These are phyloP conservation scores for Roridomyces roridus DNA, from an alignment of 768 basidiomycete genomes.

Conservation along the genomic window DNA sequence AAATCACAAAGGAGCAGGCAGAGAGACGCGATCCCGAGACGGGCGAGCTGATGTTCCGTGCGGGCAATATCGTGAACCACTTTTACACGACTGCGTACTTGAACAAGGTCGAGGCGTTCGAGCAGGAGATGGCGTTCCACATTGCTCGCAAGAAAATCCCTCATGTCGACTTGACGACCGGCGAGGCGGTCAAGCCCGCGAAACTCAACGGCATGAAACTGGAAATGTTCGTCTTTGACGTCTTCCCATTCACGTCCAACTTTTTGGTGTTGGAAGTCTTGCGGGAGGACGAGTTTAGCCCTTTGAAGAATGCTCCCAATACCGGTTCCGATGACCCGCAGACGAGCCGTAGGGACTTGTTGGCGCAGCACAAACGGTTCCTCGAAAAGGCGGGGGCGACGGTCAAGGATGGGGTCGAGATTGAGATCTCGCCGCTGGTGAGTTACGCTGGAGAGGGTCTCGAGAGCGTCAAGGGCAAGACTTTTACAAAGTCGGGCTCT, in stretches of 20 bases:
- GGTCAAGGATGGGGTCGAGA: constrained; percentile 76
- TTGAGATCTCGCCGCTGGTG: constrained; percentile 89
- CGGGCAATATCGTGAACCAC: constrained; percentile 98
- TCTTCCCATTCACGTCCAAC: constrained; percentile 87
- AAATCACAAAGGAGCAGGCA: constrained; percentile 88
- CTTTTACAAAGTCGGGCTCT: constrained; percentile 75
- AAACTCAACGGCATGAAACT: constrained; percentile 99
- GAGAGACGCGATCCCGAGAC: constrained; percentile 71
- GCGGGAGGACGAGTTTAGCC: constrained; percentile 91
- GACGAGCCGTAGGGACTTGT: constrained; percentile 88
- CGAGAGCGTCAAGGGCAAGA: constrained; percentile 77
- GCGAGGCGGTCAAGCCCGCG: constrained; percentile 74
- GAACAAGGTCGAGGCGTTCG: constrained; percentile 77
- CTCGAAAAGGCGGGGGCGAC: constrained; percentile 79
- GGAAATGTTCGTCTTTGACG: constrained; percentile 98
- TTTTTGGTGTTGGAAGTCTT: constrained; percentile 91
- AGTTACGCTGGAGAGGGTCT: constrained; percentile 94
- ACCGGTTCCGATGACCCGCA: constrained; percentile 89
- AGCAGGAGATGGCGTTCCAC: constrained; percentile 92
- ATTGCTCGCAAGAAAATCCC: constrained; percentile 98
- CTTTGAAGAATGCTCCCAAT: constrained; percentile 96
- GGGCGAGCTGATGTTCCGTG: constrained; percentile 87
- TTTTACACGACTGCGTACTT: constrained; percentile 94
- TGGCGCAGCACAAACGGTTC: constrained; percentile 88
- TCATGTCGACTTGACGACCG: constrained; percentile 73